These are phyloP conservation scores for Noccaea bulbosa DNA, from an alignment of 345 rosid genomes.

Conservation along the genomic window DNA sequence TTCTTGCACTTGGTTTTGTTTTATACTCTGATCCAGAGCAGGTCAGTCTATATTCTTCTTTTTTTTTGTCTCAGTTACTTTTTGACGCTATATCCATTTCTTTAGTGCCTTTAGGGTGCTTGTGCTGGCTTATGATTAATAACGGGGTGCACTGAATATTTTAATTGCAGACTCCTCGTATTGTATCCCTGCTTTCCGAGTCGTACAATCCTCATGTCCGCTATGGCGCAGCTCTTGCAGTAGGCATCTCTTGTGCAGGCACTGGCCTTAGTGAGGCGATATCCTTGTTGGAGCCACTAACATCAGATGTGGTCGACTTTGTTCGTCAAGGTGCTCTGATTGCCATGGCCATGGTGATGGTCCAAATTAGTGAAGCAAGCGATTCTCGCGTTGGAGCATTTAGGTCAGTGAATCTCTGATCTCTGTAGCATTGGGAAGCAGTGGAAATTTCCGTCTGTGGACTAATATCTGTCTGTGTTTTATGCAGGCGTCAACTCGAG, in stretches of 20 bases:
- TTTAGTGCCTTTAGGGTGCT: constrained; percentile 4
- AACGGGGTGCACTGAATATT: constrained; percentile 31
- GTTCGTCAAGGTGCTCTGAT: constrained; percentile 98
- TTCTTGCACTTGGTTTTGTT: constrained; percentile 95
- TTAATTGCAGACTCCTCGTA: constrained; percentile 82
- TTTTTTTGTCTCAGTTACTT: constrained; percentile 12
- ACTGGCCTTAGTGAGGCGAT: constrained; percentile 95
- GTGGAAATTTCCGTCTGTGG: background rate
- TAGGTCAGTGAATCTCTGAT: constrained; percentile 52
- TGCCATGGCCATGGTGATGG: constrained; percentile 99
- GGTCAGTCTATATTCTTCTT: constrained; percentile 40
- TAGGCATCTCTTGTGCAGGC: constrained; percentile 96
- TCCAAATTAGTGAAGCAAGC: constrained; percentile 85
- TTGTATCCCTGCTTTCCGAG: constrained; percentile 88
- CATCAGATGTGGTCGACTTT: constrained; percentile 91
- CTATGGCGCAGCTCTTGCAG: constrained; percentile 99
- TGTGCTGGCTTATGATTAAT: background rate
- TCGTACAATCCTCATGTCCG: constrained; percentile 97
- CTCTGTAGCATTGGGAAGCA: background rate
- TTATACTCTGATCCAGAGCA: constrained; percentile 91
- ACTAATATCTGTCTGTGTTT: background rate
- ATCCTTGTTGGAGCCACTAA: constrained; percentile 88
- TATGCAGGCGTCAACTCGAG: constrained; percentile 75
- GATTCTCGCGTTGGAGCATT: constrained; percentile 94
- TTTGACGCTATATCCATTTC: background rate